Base-by-base conservation (phyloP, 75 land plant species). In the Azolla pinnata region DNA sequence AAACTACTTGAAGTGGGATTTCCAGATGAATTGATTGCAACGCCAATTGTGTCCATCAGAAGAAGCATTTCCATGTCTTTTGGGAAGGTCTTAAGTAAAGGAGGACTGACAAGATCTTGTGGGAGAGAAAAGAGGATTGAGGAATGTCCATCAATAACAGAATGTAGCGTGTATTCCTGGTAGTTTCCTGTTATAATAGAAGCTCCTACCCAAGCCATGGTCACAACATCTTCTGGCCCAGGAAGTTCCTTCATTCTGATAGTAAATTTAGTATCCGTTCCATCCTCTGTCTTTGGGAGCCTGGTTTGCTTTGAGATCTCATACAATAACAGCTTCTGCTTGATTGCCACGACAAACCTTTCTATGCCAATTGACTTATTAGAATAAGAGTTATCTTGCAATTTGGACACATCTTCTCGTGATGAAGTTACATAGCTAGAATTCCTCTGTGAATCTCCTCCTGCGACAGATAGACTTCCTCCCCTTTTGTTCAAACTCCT, bases 1-100 rank as follows among this genome's bases (percentile, higher is more conserved):
- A 93, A 58, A 54, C 96, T 93, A 48, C 96, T 87, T 35, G 73
- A 84, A 3, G 82, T 67, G 0, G 98, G 98, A 50, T 85, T 84
- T 2, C 98, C 98, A 17, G 66, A 31, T 24, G 64, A 27, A 74
- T 89, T 67, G 31, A 77, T 78, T 51, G 76, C 26, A 42, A 93
- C 70, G 1, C 96, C 98, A 16, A 83, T 85, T 66, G 78, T 85
- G 69, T 93, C 98, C 16, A 93, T 78, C 68, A 83, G 51, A 52
- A 93, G 68, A 31, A 93, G 72, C 34, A 79, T 80, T 61, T 73
- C 80, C 9, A 38, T 47, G 20, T 81, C 78, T 45, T 59, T 85
- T 33, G 57, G 57, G 66, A 93, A 64, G 55, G 75, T 44, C 33
- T 82, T 93, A 46, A 93, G 33, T 27, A 55, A 26, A 0, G 98